phyloP scores from a whole-genome alignment of 2,329 filamentous ascomycete genomes.

The Cytospora leucostoma region DNA sequence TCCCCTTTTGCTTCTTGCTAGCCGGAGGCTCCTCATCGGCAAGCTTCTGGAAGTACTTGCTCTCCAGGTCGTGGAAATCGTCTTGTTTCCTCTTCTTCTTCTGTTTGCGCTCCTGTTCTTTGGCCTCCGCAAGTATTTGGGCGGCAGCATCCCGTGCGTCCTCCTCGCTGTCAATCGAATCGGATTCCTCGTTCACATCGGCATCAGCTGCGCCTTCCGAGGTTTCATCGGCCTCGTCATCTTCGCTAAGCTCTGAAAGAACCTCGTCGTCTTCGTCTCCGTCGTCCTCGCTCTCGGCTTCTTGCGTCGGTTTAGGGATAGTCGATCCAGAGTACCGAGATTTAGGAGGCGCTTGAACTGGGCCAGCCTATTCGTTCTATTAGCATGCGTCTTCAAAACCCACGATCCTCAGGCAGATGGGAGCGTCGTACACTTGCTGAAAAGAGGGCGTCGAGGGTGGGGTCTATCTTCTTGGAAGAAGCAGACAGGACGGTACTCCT shows the following conservation, averaged over 20 bases:
- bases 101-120: conserved; percentile 47
- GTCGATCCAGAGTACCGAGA: conserved; percentile 47
- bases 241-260: conserved; percentile 35
- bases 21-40: conserved; percentile 57
- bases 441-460: conserved; percentile 69
- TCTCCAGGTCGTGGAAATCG: conserved; percentile 70
- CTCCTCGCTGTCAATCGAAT: conserved; percentile 21
- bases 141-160: conserved; percentile 40
- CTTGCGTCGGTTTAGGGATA: conserved; percentile 34
- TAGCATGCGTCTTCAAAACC: neutral
- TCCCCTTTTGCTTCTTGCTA: conserved; percentile 52
- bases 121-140: conserved; percentile 40
- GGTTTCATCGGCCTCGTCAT: conserved; percentile 44
- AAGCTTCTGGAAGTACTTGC: conserved; percentile 68
- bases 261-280: conserved; percentile 32
- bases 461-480: conserved; percentile 63
- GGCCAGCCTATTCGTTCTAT: conserved; percentile 47
- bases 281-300: conserved; percentile 29
- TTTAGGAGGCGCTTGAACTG: conserved; percentile 49
- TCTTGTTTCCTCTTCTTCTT: conserved; percentile 67
- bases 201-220: conserved; percentile 44
- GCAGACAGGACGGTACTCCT: conserved; percentile 46
- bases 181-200: conserved; percentile 38
- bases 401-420: neutral
- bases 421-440: conserved; percentile 65